Base-by-base conservation (phyloP, 768 basidiomycete genomes). In the Gloeophyllum trabeum region DNA sequence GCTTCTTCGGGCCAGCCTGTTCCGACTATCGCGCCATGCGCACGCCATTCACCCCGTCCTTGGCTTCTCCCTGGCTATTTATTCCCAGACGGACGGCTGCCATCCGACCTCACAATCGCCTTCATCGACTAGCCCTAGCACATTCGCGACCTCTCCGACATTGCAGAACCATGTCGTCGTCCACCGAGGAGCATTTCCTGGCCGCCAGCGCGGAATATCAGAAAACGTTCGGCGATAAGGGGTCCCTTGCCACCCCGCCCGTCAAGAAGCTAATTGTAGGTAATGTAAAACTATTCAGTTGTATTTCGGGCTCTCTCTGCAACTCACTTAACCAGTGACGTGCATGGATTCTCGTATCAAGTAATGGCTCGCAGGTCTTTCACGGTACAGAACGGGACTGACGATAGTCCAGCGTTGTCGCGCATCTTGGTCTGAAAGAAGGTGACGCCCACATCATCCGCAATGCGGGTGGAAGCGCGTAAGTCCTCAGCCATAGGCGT, bases 331-430 rank as follows among this genome's bases (percentile, higher is more conserved):
- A 35, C 6, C 46, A 77, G 74, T 79, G 22, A 79, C 78, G 16
- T 82, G 79, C 62, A 86, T 83, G 80, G 81, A 83, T 55, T 78
- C 79, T 39, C 75, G 81, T 41, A 63, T 83, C 48, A 74, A 82
- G 77, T 81, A 53, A 53, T 44, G 20, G 3, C 20, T 4, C 45
- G 42, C 28, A n/a, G n/a, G n/a, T n/a, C n/a, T n/a, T n/a, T n/a
- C n/a, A n/a, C n/a, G n/a, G 28, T 7, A 30, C 10, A 30, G 16
- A 30, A 16, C 28, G 10, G 28, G 28, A 7, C 28, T 30, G 28
- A 30, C 28, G 10, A 30, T 16, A 16, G 16, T 45, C 6, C 50
- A 79, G 77, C 51, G 74, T 75, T 22, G 71, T 70, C 26, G 62
- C 69, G 7, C 70, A 76, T 37, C 66, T 82, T 16, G 79, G 78